phyloP scores from a whole-genome alignment of 2,329 filamentous ascomycete genomes.

The Aspergillus proliferans region DNA sequence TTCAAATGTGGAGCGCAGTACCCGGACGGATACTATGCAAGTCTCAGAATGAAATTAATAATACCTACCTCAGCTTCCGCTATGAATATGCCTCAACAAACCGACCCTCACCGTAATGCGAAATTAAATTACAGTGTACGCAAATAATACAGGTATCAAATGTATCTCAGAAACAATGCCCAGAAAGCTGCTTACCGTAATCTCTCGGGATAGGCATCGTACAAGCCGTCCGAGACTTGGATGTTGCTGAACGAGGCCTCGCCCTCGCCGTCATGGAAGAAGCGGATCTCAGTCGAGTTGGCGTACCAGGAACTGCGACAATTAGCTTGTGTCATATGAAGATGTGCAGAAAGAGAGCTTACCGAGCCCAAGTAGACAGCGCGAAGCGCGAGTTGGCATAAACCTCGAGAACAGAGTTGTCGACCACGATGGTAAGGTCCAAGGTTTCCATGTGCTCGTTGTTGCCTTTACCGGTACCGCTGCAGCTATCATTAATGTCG shows the following conservation, averaged over 20 bases:
- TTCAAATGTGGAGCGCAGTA: no score
- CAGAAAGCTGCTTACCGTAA: no score
- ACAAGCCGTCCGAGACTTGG: conserved; percentile 12
- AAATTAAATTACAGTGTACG: no score
- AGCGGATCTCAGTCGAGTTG: conserved; percentile 13
- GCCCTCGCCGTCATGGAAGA: conserved; percentile 13
- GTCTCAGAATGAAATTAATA: no score
- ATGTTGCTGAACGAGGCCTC: conserved; percentile 12
- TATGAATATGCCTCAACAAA: no score
- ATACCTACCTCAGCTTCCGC: no score
- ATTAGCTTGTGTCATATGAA: not conserved
- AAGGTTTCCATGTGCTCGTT: conserved; percentile 9
- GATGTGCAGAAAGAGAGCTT: not conserved
- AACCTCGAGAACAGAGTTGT: conserved; percentile 12
- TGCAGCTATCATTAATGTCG: conserved; percentile 2
- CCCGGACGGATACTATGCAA: no score
- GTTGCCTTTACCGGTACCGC: not conserved
- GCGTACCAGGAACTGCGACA: conserved; percentile 13
- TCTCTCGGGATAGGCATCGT: conserved; percentile 13
- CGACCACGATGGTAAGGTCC: conserved; percentile 14
- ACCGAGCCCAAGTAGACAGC: conserved; percentile 14
- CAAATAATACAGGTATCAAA: no score
- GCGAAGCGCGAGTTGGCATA: conserved; percentile 17
- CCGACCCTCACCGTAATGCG: no score
- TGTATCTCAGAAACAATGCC: no score